A percentile compares a stretch with the other conserved stretches of the same genome.
Evolutionary conservation across 1,139 yeast genomes (phyloP).

Genomic region (Nakaseomyces sp.): DNA sequence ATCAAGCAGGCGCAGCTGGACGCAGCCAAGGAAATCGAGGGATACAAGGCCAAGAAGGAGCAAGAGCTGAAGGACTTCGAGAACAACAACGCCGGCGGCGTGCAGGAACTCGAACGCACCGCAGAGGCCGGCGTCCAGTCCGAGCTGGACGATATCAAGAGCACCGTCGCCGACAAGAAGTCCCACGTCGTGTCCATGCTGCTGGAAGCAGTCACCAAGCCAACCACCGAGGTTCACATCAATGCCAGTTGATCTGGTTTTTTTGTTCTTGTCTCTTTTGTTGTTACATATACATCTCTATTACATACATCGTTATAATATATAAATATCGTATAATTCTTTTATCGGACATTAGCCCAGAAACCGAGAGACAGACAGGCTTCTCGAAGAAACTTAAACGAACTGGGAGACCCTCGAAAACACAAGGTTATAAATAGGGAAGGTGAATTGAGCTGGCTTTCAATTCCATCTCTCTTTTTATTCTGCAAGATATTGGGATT

Average conservation of each 20-base stretch:
- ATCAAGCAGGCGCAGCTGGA: conserved; percentile 91
- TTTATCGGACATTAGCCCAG: too few relatives aligned
- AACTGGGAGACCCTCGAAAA: too few relatives aligned
- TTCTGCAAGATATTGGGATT: background rate
- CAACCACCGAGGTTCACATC: conserved; percentile 73
- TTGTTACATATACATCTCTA: too few relatives aligned
- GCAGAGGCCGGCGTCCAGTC: conserved; percentile 55
- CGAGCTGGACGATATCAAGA: conserved; percentile 55
- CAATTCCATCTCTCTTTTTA: too few relatives aligned
- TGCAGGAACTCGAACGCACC: conserved; percentile 55
- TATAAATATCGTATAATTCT: too few relatives aligned
- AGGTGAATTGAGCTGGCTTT: too few relatives aligned
- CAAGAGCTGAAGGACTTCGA: conserved; percentile 68
- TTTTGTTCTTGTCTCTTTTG: background rate
- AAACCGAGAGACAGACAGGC: too few relatives aligned
- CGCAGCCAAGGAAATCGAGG: conserved; percentile 82
- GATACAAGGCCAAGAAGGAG: conserved; percentile 79
- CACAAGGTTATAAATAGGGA: too few relatives aligned
- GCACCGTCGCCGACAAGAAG: conserved; percentile 56
- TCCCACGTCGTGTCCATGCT: conserved; percentile 62
- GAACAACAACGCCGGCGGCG: conserved; percentile 34
- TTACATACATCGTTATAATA: too few relatives aligned
- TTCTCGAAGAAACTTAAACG: too few relatives aligned
- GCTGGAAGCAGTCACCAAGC: conserved; percentile 69
- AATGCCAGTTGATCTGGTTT: conserved; percentile 41